Evolutionary conservation across 2,329 filamentous ascomycete species (phyloP).

Genomic region (Penicillium sp.): DNA sequence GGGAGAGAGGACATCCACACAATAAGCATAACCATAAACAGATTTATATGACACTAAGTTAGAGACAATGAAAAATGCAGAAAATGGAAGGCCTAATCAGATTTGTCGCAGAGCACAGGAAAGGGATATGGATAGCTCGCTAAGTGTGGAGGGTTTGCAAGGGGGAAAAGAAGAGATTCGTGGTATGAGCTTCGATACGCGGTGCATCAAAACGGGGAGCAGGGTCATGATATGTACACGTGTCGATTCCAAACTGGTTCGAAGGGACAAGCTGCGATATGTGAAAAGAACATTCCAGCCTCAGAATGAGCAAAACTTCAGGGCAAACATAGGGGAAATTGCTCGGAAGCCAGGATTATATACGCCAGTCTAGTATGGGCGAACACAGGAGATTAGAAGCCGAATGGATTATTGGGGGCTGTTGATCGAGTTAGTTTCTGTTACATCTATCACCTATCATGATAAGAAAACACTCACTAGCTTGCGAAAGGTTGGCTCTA

Average conservation of each 20-base stretch:
- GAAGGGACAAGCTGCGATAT: slow-evolving; percentile 19
- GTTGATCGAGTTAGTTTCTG: slow-evolving; percentile 13
- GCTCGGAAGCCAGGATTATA: slow-evolving; percentile 26
- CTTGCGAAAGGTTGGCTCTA: slow-evolving; percentile 86
- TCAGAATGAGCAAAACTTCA: neutral
- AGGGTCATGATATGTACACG: slow-evolving; percentile 25
- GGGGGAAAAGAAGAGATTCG: slow-evolving; percentile 5
- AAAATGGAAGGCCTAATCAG: slow-evolving; percentile 7
- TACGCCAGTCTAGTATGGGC: slow-evolving; percentile 20
- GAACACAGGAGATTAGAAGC: slow-evolving; percentile 51
- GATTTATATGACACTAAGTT: slow-evolving; percentile 12
- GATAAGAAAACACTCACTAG: slow-evolving; percentile 70
- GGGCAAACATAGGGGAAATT: slow-evolving; percentile 2
- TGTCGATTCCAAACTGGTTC: slow-evolving; percentile 15
- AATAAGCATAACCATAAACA: slow-evolving; percentile 14
- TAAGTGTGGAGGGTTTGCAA: slow-evolving; percentile 11
- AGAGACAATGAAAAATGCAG: slow-evolving; percentile 5
- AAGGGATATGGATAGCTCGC: slow-evolving; percentile 11
- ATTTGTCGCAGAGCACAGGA: slow-evolving; percentile 10
- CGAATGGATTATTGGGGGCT: slow-evolving; percentile 70
- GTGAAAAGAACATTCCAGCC: slow-evolving; percentile 3
- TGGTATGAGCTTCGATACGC: slow-evolving; percentile 14
- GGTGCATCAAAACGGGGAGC: slow-evolving; percentile 10
- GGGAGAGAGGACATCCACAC: slow-evolving; percentile 6
- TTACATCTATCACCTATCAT: neutral